These are phyloP conservation scores for Ogataea allantospora DNA, from an alignment of 805 yeast species.

Conservation along the genomic window DNA sequence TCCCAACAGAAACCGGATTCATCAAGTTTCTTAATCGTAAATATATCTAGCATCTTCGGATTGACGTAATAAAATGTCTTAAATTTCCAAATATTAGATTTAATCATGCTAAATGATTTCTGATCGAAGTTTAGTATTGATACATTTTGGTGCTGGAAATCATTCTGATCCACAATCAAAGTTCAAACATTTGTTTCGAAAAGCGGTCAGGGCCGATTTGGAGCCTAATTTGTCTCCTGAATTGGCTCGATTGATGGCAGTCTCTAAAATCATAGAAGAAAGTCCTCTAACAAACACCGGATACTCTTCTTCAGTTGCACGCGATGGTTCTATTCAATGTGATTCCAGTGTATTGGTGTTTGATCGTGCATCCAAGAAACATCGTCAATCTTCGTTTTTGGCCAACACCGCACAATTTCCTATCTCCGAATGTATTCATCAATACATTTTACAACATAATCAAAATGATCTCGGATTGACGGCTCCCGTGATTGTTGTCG, in stretches of 20 bases:
- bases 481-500: conserved; percentile 32
- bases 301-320: conserved; percentile 43
- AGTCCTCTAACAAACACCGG: conserved; percentile 49
- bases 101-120: conserved; percentile 2
- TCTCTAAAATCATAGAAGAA: conserved; percentile 29
- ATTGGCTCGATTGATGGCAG: conserved; percentile 7
- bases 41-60: not conserved
- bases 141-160: conserved; percentile 55
- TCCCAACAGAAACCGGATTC: not conserved
- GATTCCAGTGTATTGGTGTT: conserved; percentile 40
- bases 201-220: conserved; percentile 2
- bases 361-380: conserved; percentile 14
- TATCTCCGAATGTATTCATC: conserved; percentile 26
- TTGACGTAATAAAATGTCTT: not conserved
- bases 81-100: not conserved
- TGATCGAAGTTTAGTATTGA: conserved; percentile 21
- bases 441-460: conserved; percentile 25
- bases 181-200: conserved; percentile 2
- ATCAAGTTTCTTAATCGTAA: not conserved
- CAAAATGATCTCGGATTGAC: conserved; percentile 28
- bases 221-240: not conserved
- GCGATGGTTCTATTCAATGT: conserved; percentile 41
- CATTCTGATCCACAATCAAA: conserved; percentile 26
- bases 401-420: conserved; percentile 31
- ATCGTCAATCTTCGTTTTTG: conserved; percentile 18